Evolutionary conservation across 1,139 yeast species (phyloP).

Genomic region (Geotrichum histeridarum): DNA sequence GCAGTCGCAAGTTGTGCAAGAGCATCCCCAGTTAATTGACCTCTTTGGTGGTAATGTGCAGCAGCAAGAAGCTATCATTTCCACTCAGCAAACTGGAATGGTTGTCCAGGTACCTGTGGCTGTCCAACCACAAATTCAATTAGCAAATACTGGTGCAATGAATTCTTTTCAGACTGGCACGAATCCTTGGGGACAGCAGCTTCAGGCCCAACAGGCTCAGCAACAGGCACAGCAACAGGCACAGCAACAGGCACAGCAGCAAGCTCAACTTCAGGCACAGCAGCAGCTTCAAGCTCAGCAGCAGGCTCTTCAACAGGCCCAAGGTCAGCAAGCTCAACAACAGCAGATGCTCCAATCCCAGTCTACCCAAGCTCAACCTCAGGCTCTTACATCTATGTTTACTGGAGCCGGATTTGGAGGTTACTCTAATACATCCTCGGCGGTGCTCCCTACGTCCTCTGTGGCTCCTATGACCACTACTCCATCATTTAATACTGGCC

Average conservation of each 20-base stretch:
- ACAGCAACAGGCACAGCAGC: background rate
- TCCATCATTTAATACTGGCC: constrained; percentile 18
- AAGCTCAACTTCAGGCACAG: background rate
- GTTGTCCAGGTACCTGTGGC: constrained; percentile 18
- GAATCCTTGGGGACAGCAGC: constrained; percentile 21
- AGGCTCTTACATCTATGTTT: constrained; percentile 25
- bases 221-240: background rate
- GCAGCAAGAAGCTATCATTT: constrained; percentile 23
- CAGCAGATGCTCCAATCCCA: background rate
- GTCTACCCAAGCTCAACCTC: background rate
- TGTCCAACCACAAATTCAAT: constrained; percentile 22
- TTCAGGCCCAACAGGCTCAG: constrained; percentile 10
- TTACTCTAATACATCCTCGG: constrained; percentile 34
- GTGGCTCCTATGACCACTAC: constrained; percentile 24
- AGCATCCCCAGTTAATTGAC: constrained; percentile 24
- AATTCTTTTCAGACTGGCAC: constrained; percentile 11
- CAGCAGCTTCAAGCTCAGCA: constrained; percentile 5
- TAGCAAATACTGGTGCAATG: constrained; percentile 1
- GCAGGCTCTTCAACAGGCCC: constrained; percentile 21
- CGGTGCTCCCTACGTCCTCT: constrained; percentile 25
- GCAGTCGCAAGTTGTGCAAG: constrained; percentile 16
- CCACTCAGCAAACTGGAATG: constrained; percentile 8
- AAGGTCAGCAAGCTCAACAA: background rate
- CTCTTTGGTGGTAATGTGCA: constrained; percentile 24
- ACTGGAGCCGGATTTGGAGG: constrained; percentile 62